Evolutionary conservation across 805 yeast genomes (phyloP).

Genomic region (Monosporozyma solicola): DNA sequence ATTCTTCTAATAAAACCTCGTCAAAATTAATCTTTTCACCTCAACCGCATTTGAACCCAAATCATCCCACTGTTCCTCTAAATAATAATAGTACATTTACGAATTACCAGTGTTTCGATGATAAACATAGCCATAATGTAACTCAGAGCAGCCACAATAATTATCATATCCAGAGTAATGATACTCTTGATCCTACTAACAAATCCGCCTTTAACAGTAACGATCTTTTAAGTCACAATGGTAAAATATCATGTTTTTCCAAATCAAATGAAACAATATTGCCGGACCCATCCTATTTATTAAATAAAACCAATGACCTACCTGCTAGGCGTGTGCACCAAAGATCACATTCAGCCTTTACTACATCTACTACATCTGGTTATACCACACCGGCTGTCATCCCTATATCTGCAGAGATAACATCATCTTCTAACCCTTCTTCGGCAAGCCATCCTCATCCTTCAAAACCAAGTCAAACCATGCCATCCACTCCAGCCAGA

Average conservation of each 20-base stretch:
- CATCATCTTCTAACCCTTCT: neutral
- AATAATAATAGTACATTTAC: neutral
- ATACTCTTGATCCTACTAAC: neutral
- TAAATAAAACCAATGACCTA: neutral
- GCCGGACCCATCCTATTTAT: neutral
- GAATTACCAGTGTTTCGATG: neutral
- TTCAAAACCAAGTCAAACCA: neutral
- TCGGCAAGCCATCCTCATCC: neutral
- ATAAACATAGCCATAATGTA: neutral
- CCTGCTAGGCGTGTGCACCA: constrained; percentile 5
- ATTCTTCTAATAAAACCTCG: constrained; percentile 1
- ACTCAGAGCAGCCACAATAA: neutral
- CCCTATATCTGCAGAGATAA: neutral
- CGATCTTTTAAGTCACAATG: neutral
- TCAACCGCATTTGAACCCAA: constrained; percentile 10
- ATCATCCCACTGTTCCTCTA: neutral
- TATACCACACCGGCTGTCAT: neutral
- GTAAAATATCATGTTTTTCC: neutral
- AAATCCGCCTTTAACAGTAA: neutral
- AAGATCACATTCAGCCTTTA: constrained; percentile 12
- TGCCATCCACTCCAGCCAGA: neutral
- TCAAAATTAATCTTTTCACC: constrained; percentile 13
- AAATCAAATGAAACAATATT: neutral
- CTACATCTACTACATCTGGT: neutral
- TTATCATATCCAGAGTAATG: neutral